phyloP scores from a whole-genome alignment of 1,139 yeast genomes.

The Wickerhamomyces sp. region DNA sequence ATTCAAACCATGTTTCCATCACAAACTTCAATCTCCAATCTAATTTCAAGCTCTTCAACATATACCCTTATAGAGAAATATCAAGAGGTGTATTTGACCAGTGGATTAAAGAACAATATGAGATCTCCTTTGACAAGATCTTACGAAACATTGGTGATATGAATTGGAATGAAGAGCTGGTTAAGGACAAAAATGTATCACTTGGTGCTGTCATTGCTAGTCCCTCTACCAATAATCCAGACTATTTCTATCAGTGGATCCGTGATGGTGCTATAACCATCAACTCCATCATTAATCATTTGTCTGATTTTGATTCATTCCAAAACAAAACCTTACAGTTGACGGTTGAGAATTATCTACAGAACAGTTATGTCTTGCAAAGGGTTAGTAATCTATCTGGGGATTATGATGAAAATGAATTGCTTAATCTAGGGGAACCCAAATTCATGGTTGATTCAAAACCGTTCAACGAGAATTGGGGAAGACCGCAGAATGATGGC shows the following conservation, averaged over 20 bases:
- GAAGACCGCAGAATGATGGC: slow-evolving; percentile 95
- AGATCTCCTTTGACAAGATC: slow-evolving; percentile 48
- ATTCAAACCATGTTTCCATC: slow-evolving; percentile 5
- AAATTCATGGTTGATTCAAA: slow-evolving; percentile 66
- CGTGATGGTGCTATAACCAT: slow-evolving; percentile 87
- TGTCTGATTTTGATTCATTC: slow-evolving; percentile 30
- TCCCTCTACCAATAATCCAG: slow-evolving; percentile 63
- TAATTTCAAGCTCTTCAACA: slow-evolving; percentile 11
- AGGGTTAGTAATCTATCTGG: slow-evolving; percentile 69
- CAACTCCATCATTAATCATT: slow-evolving; percentile 52
- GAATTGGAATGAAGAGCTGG: slow-evolving; percentile 25
- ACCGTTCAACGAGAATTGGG: slow-evolving; percentile 69
- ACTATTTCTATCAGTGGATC: slow-evolving; percentile 87
- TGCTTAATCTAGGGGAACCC: slow-evolving; percentile 81
- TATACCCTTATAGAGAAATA: slow-evolving; percentile 16
- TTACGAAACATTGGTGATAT: slow-evolving; percentile 61
- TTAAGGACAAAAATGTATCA: slow-evolving; percentile 36
- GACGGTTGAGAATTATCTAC: slow-evolving; percentile 56
- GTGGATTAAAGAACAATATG: slow-evolving; percentile 54
- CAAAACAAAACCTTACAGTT: slow-evolving; percentile 26
- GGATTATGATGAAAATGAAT: slow-evolving; percentile 34
- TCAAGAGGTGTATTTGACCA: slow-evolving; percentile 39
- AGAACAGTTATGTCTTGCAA: slow-evolving; percentile 55
- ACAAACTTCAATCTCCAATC: slow-evolving; percentile 21
- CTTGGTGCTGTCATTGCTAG: slow-evolving; percentile 81